Base-by-base conservation (phyloP, 176 grass and related monocot genomes). In the Oryza glaberrima region DNA sequence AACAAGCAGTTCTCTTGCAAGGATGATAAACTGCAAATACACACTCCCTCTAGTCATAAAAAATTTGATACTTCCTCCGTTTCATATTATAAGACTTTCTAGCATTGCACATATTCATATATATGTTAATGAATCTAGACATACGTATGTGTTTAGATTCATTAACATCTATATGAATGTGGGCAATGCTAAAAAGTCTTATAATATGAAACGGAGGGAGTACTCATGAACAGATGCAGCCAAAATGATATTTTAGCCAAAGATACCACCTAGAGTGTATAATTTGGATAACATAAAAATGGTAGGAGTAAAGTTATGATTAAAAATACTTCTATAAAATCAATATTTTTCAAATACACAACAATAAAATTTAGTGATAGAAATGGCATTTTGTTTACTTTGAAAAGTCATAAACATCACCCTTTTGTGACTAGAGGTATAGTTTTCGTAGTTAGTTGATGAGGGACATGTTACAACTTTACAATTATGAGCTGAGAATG, bases 381-480 rank as follows among this genome's bases (percentile, higher is more conserved):
- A 61, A 9, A 2, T 61, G 7, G 7, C 20, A 61, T 7, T 61
- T 61, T 61, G 16, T 61, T 22, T 61, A 22, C 20, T 61, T n/a
- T 61, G 56, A 9, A 54, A 54, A 61, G 56, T n/a, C 7, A n/a
- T 22, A n/a, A 61, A 61, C 56, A 61, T 7, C 56, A 61, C 20
- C 51, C 3, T 61, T 61, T 22, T 61, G 56, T 9, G 56, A 61
- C 17, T 61, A 61, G 20, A 60, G 56, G 17, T 6, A 58, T 19
- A 41, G 40, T 8, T 41, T 41, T 1, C 7, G 8, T 47, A 69
- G 79, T 32, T 19, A 20, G 78, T 78, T 56, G 51, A 79, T 83
- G 48, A 82, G n/a, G 68, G 67, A 86, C 60, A 26, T 56, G 45
- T 78, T 82, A 72, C 38, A 65, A 65, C 41, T 72, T 56, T 69